Conservation (phyloP, 2,329 filamentous ascomycete species). For the Calycina herbarum region DNA sequence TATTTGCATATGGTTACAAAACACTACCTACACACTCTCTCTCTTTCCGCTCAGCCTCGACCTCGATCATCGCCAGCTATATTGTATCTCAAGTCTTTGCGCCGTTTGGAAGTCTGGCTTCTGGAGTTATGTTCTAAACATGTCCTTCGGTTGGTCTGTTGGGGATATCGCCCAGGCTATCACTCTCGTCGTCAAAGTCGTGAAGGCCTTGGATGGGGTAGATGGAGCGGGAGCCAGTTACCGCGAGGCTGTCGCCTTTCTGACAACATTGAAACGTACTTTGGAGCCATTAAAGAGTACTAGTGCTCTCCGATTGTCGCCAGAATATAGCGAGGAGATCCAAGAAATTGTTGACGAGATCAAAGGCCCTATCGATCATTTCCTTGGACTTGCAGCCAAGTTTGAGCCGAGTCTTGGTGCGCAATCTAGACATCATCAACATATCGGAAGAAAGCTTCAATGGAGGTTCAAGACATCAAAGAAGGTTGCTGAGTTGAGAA, state of each 20-base stretch:
- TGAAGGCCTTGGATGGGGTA: background rate
- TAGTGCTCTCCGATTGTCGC: background rate
- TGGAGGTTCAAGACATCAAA: background rate
- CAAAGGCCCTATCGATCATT: background rate
- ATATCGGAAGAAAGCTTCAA: background rate
- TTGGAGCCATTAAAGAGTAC: background rate
- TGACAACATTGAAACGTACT: background rate
- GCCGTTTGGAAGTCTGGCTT: background rate
- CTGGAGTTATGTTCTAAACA: background rate
- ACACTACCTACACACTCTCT: no score
- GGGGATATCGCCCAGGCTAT: background rate
- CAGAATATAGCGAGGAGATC: background rate
- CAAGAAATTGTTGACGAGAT: background rate
- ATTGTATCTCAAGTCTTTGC: no score
- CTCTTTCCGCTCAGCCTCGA: no score
- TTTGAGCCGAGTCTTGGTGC: background rate
- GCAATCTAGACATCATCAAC: background rate
- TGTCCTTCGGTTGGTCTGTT: background rate
- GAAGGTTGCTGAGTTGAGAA: background rate
- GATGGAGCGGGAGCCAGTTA: background rate
- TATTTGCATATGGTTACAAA: no score
- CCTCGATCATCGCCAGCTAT: no score
- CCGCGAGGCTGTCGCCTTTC: background rate
- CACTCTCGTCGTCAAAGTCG: background rate
- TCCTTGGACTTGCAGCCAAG: background rate